Percentiles rank a stretch among this genome's conserved stretches.
phyloP scores from a whole-genome alignment of 1,139 yeast species.

The Saccharomyces hybrid region DNA sequence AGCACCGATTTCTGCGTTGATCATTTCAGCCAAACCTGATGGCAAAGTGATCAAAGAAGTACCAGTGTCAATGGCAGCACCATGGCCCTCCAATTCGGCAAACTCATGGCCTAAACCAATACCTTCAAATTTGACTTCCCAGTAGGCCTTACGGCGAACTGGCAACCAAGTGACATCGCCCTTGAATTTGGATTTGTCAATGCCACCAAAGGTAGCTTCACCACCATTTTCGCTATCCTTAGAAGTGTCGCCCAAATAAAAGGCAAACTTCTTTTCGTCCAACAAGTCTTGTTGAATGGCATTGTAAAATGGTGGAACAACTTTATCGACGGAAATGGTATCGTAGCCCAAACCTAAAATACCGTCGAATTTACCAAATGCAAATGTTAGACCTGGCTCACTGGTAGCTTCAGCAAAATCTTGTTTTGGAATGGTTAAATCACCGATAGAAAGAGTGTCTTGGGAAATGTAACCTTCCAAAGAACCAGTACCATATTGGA shows the following conservation, averaged over 20 bases:
- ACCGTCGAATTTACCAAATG: conserved; percentile 97
- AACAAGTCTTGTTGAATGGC: conserved; percentile 75
- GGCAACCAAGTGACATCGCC: conserved; percentile 94
- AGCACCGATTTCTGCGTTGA: conserved; percentile 94
- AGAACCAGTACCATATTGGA: conserved; percentile 88
- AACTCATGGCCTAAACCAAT: conserved; percentile 85
- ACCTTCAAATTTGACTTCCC: conserved; percentile 94
- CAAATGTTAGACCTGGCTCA: conserved; percentile 96
- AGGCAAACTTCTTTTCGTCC: conserved; percentile 79
- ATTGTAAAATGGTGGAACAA: conserved; percentile 89
- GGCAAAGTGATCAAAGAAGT: conserved; percentile 94
- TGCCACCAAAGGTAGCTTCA: conserved; percentile 89
- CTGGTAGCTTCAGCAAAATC: conserved; percentile 94
- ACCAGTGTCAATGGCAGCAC: conserved; percentile 98
- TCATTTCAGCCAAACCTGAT: conserved; percentile 86
- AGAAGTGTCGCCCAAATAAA: conserved; percentile 74
- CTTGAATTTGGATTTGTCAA: conserved; percentile 60
- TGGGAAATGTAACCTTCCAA: conserved; percentile 86
- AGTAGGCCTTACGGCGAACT: conserved; percentile 97
- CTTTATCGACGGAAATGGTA: conserved; percentile 75
- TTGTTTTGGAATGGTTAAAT: conserved; percentile 73
- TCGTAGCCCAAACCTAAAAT: conserved; percentile 91
- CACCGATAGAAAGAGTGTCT: conserved; percentile 75
- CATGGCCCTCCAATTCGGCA: conserved; percentile 72
- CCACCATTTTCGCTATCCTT: conserved; percentile 68